Evolutionary conservation across 495 filamentous ascomycete genomes (phyloP).

Genomic region (Oidiodendron maius): DNA sequence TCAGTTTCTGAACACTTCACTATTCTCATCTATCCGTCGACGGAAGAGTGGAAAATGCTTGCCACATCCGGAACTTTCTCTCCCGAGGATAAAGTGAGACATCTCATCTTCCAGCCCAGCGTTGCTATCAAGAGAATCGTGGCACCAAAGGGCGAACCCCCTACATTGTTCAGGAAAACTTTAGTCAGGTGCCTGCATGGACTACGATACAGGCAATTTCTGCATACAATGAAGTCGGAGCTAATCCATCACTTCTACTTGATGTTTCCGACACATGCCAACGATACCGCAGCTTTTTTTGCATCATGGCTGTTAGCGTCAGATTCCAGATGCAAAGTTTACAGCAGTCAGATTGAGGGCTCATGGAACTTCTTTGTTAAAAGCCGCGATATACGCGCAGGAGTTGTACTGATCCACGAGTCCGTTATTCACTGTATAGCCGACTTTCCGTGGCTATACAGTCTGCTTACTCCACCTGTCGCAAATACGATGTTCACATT

Average conservation of each 20-base stretch:
- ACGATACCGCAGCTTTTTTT: slow-evolving; percentile 8
- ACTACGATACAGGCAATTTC: slow-evolving; percentile 8
- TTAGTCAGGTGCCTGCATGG: slow-evolving; percentile 9
- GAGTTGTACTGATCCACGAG: slow-evolving; percentile 19
- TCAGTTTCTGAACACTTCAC: background rate
- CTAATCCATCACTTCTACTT: slow-evolving; percentile 13
- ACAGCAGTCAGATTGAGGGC: slow-evolving; percentile 14
- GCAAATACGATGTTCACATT: slow-evolving; percentile 3
- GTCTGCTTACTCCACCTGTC: background rate
- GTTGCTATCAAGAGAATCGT: background rate
- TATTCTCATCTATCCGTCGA: slow-evolving; percentile 15
- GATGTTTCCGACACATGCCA: slow-evolving; percentile 13
- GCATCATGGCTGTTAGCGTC: slow-evolving; percentile 11
- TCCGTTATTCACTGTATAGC: slow-evolving; percentile 4
- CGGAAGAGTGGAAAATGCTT: slow-evolving; percentile 16
- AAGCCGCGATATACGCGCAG: background rate
- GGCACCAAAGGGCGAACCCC: background rate
- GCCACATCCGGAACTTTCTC: background rate
- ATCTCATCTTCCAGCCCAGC: slow-evolving; percentile 16
- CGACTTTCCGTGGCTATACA: slow-evolving; percentile 5
- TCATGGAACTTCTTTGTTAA: slow-evolving; percentile 18
- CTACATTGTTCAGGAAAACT: slow-evolving; percentile 6
- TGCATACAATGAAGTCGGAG: slow-evolving; percentile 1
- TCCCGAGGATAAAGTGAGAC: slow-evolving; percentile 10
- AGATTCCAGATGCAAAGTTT: slow-evolving; percentile 11